phyloP scores from a whole-genome alignment of 148 eudicot genomes.

The Cornus florida region DNA sequence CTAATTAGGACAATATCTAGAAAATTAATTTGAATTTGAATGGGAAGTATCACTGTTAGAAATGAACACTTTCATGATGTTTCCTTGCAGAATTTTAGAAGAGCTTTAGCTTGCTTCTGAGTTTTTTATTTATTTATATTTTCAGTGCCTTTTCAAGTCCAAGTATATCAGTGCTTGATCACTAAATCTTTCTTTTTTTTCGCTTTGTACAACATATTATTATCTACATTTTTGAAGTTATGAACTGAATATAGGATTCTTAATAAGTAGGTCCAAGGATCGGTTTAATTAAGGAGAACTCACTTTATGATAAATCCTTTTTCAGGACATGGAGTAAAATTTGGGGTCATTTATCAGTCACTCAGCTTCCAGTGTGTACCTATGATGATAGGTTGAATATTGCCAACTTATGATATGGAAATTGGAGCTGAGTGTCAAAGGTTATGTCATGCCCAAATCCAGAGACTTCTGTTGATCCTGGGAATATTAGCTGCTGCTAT shows the following conservation, averaged over 20 bases:
- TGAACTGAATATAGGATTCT: not conserved
- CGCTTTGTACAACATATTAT: not conserved
- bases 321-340: not conserved
- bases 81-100: no score
- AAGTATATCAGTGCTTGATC: no score
- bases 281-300: not conserved
- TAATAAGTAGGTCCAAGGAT: not conserved
- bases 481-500: conserved; percentile 30
- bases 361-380: not conserved
- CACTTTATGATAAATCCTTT: not conserved
- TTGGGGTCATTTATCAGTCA: no score
- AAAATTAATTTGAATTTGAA: not conserved
- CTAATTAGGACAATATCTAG: not conserved
- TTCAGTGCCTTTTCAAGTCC: no score
- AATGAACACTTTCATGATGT: not conserved
- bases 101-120: no score
- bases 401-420: conserved; percentile 22
- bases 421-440: conserved; percentile 18
- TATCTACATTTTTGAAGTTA: not conserved
- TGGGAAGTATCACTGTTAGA: not conserved
- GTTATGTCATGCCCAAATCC: conserved; percentile 18
- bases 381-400: not conserved
- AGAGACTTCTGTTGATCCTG: conserved; percentile 29
- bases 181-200: not conserved
- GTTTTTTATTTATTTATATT: no score